These are phyloP conservation scores for Fusarium tuaranense DNA, from an alignment of 2,329 filamentous ascomycete genomes.

Conservation along the genomic window DNA sequence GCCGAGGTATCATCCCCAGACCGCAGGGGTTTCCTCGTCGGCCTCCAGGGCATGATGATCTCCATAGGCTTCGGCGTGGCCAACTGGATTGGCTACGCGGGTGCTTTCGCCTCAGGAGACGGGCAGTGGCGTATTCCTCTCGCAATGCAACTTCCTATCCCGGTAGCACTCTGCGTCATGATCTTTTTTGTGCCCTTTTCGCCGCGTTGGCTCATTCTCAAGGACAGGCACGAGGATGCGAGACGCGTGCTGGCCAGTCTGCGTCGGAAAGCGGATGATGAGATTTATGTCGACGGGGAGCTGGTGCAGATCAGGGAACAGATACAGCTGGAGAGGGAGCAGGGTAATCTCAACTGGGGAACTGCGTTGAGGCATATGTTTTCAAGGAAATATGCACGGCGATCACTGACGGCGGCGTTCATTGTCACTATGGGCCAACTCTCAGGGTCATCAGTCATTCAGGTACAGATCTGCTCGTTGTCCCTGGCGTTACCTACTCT, in stretches of 20 bases:
- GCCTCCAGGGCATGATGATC: not conserved
- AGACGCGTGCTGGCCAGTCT: not conserved
- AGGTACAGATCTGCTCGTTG: conserved; percentile 15
- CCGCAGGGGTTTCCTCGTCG: conserved; percentile 41
- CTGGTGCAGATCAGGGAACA: not conserved
- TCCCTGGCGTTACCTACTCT: not conserved
- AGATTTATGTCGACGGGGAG: not conserved
- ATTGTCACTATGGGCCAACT: not conserved
- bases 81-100: not conserved
- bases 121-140: conserved; percentile 41
- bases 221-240: conserved; percentile 31
- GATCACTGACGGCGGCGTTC: not conserved
- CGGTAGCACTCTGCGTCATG: conserved; percentile 29
- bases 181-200: not conserved
- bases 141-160: not conserved
- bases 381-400: not conserved
- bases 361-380: not conserved
- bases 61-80: not conserved
- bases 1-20: conserved; percentile 43
- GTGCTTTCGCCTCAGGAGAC: not conserved
- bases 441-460: conserved; percentile 15
- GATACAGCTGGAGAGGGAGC: not conserved
- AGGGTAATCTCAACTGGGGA: not conserved
- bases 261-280: not conserved
- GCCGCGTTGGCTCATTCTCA: not conserved